Evolutionary conservation across 805 yeast genomes (phyloP).

Genomic region (Yarrowia divulgata): DNA sequence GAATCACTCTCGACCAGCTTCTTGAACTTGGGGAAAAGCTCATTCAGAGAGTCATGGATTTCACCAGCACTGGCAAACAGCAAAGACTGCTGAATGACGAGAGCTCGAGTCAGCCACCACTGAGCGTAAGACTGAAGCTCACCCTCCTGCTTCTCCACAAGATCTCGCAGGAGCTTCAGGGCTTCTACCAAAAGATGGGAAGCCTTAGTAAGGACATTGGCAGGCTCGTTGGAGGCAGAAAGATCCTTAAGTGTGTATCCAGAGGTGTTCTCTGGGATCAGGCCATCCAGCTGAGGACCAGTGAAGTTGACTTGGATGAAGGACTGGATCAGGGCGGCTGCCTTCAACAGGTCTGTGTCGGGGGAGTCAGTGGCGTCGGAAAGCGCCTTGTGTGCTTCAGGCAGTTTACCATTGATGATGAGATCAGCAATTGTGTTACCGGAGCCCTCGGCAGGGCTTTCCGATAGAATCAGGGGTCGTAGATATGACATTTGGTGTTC

Average conservation of each 20-base stretch:
- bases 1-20: slow-evolving; percentile 38
- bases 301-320: slow-evolving; percentile 82
- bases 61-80: slow-evolving; percentile 45
- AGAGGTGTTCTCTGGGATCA: slow-evolving; percentile 45
- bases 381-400: slow-evolving; percentile 23
- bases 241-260: slow-evolving; percentile 49
- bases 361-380: slow-evolving; percentile 17
- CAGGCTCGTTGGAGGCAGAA: slow-evolving; percentile 69
- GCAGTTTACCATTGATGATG: slow-evolving; percentile 26
- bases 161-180: slow-evolving; percentile 55
- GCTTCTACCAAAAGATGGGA: slow-evolving; percentile 58
- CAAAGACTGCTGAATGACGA: slow-evolving; percentile 50
- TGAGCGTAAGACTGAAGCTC: slow-evolving; percentile 39
- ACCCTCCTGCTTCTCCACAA: slow-evolving; percentile 48
- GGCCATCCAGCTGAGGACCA: slow-evolving; percentile 69
- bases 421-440: slow-evolving; percentile 35
- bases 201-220: slow-evolving; percentile 66
- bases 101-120: slow-evolving; percentile 51
- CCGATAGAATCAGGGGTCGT: slow-evolving; percentile 24
- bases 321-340: slow-evolving; percentile 68
- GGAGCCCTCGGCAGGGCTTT: slow-evolving; percentile 12
- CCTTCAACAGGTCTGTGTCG: slow-evolving; percentile 48
- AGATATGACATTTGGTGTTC: slow-evolving; percentile 25
- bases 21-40: slow-evolving; percentile 25
- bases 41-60: slow-evolving; percentile 46